Conservation (phyloP, 2,329 filamentous ascomycete species). For the Lasiodiplodia gonubiensis region DNA sequence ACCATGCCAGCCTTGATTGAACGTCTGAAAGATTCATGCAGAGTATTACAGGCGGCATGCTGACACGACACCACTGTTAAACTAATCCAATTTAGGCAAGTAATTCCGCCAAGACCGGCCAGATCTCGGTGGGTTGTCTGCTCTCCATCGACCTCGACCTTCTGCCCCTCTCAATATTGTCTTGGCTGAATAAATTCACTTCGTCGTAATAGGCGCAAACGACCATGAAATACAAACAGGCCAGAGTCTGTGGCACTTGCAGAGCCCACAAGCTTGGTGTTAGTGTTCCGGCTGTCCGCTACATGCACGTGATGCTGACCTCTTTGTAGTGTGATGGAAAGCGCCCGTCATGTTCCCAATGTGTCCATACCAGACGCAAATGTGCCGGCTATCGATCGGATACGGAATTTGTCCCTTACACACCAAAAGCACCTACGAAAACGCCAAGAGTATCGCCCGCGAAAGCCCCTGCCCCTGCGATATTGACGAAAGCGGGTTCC, state of each 20-base stretch:
- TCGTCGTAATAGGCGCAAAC: background rate
- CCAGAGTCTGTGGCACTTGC: constrained; percentile 23
- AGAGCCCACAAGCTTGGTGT: constrained; percentile 28
- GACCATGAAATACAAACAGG: constrained; percentile 24
- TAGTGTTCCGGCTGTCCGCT: background rate
- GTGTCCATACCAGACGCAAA: constrained; percentile 32
- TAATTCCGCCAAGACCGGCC: background rate
- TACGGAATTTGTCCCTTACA: constrained; percentile 34
- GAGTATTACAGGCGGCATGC: too few species aligned
- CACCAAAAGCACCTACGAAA: background rate
- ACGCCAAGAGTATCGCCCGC: constrained; percentile 2
- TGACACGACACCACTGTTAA: background rate
- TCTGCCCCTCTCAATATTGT: background rate
- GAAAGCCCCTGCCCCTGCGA: background rate
- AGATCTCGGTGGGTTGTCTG: background rate
- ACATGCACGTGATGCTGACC: background rate
- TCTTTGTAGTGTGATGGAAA: constrained; percentile 37
- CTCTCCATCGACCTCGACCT: background rate
- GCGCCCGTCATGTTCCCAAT: constrained; percentile 37
- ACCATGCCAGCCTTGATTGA: too few species aligned
- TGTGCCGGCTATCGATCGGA: constrained; percentile 36
- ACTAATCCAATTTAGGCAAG: background rate
- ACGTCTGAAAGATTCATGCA: too few species aligned
- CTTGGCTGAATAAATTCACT: background rate
- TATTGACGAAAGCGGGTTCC: background rate